Evolutionary conservation across 176 grass and related monocot genomes (phyloP), one percentile per base, ranked within the genome.

Genomic region (Avena eriantha): DNA sequence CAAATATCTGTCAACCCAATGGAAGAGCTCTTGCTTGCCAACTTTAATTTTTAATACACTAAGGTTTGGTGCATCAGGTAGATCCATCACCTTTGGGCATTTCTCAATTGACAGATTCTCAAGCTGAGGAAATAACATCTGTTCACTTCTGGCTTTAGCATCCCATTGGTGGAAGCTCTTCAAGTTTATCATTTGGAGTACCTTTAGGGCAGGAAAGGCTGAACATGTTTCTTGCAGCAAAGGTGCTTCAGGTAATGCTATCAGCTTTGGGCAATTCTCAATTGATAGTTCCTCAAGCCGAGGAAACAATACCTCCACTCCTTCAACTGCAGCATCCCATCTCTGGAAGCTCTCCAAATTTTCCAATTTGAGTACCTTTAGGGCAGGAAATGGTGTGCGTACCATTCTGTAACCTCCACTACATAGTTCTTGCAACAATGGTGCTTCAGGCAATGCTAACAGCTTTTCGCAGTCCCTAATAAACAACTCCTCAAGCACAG

Each of bases 131-230:
- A 76, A 73, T 2, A 21, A 39, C 0, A 1, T 29, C 0, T 0
- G 17, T 34, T 53, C 29, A 0, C 0, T 26, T 51, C 34, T 11
- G 0, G 0, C 11, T 0, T 0, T 0, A 0, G 0, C 60, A 29
- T 2, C 60, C 60, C 61, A 67, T 34, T 14, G 34, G 0, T 67
- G 14, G 0, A 67, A 67, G 0, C 14, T 67, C 14, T 17, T 14
- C 6, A 67, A 67, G 0, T 34, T 0, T 3, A 8, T 0, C 26
- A 67, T 0, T 66, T 17, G 0, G 4, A 67, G 64, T 1, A 67
- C 14, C 26, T 67, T 67, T 17, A 67, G 14, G 14, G 29, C 26
- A 17, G 64, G 29, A 67, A 67, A 67, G 0, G 29, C 0, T 8
- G 64, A 35, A 0, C 7, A 7, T 1, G 0, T 26, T 17, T 10